Percentiles rank a stretch among this genome's conserved stretches.
phyloP scores from a whole-genome alignment of 2,329 filamentous ascomycete genomes.

The Dothideomycetes sp. region DNA sequence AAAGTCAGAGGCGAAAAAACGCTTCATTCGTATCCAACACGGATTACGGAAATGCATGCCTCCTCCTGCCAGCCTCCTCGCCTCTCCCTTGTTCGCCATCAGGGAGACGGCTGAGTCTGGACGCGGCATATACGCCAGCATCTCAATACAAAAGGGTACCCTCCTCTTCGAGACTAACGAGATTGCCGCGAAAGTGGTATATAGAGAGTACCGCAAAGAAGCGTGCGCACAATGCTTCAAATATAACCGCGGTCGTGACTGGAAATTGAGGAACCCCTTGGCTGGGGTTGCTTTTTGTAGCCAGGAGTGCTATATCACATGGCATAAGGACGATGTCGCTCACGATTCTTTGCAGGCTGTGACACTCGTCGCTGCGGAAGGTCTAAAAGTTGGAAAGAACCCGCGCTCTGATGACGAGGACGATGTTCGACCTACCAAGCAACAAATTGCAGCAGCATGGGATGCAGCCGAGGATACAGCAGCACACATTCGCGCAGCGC shows the following conservation, averaged over 20 bases:
- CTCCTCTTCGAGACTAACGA: conserved; percentile 26
- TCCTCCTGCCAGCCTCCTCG: conserved; percentile 7
- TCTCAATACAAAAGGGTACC: conserved; percentile 23
- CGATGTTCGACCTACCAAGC: conserved; percentile 5
- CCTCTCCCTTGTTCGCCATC: conserved; percentile 23
- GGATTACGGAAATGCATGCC: conserved; percentile 5
- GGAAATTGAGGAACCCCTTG: conserved; percentile 25
- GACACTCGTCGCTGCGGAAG: conserved; percentile 15
- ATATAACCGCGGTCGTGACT: conserved; percentile 32
- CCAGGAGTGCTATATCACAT: conserved; percentile 22
- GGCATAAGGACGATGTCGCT: conserved; percentile 18
- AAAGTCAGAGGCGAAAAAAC: too few relatives aligned
- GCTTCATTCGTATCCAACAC: too few relatives aligned
- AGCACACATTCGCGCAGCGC: conserved; percentile 2
- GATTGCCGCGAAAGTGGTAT: conserved; percentile 28
- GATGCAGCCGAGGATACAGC: conserved; percentile 4
- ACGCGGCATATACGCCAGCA: conserved; percentile 32
- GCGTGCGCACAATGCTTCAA: conserved; percentile 37
- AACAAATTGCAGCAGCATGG: conserved; percentile 12
- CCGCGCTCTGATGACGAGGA: neutral
- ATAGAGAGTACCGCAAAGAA: conserved; percentile 36
- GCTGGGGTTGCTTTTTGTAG: conserved; percentile 34
- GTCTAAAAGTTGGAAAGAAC: conserved; percentile 3
- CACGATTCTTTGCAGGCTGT: neutral
- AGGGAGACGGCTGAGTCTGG: conserved; percentile 30